phyloP scores from a whole-genome alignment of 1,284 basidiomycete species.

The Apiotrichum gracile region DNA sequence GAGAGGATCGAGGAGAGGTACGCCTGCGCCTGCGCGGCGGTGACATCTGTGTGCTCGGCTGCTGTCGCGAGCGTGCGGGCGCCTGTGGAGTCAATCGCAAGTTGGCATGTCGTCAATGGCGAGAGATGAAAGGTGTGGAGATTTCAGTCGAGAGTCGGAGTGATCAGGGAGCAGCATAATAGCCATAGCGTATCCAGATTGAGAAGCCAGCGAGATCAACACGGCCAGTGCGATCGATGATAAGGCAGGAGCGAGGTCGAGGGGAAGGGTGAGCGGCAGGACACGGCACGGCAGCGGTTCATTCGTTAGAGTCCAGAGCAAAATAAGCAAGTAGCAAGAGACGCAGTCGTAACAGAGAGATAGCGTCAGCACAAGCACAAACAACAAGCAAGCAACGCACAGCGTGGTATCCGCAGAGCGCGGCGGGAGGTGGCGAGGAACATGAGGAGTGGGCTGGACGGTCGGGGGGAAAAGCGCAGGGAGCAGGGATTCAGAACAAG shows the following conservation, averaged over 20 bases:
- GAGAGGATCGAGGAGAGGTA: conserved; percentile 39
- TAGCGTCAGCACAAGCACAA: background rate
- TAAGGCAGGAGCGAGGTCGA: too few relatives aligned
- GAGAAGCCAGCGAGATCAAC: background rate
- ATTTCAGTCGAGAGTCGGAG: too few relatives aligned
- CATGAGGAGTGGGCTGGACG: background rate
- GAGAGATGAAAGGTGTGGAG: too few relatives aligned
- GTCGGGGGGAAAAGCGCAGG: background rate
- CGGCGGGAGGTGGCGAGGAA: background rate
- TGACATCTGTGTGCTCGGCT: background rate
- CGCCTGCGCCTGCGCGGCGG: conserved; percentile 23
- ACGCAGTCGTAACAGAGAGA: background rate
- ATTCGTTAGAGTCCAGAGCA: too few relatives aligned
- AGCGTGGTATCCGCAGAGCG: conserved; percentile 1
- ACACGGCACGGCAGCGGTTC: too few relatives aligned
- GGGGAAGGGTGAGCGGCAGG: too few relatives aligned
- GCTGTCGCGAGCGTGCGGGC: background rate
- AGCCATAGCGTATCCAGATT: background rate
- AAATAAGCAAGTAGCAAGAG: too few relatives aligned
- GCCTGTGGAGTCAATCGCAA: background rate
- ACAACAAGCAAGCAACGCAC: background rate
- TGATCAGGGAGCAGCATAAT: background rate
- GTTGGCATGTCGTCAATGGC: too few relatives aligned
- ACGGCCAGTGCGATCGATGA: too few relatives aligned
- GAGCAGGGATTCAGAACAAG: too few relatives aligned